A percentile compares a stretch with the other conserved stretches of the same genome.
These are phyloP conservation scores for Aristolochia fimbriata DNA, from an alignment of 164 flowering plant species.

Conservation along the genomic window DNA sequence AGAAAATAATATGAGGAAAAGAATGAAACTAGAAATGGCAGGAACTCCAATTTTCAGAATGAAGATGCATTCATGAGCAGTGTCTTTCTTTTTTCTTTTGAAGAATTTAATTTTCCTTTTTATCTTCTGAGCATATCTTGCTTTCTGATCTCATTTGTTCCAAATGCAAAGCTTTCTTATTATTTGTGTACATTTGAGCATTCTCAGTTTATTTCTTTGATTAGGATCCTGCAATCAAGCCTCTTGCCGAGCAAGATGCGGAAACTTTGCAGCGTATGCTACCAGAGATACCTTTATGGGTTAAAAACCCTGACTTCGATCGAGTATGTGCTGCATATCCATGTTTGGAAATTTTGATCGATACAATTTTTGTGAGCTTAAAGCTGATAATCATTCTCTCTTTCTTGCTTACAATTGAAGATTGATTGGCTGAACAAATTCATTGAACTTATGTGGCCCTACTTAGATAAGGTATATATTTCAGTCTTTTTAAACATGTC, in stretches of 20 bases:
- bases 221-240: slow-evolving; percentile 72
- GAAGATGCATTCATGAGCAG: too few species aligned
- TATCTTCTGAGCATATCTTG: too few species aligned
- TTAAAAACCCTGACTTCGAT: slow-evolving; percentile 91
- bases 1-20: too few species aligned
- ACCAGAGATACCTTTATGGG: slow-evolving; percentile 93
- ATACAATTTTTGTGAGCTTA: neutral
- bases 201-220: neutral
- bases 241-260: slow-evolving; percentile 77
- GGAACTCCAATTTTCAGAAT: too few species aligned
- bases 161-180: neutral
- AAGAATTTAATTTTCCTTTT: too few species aligned
- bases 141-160: too few species aligned
- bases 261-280: slow-evolving; percentile 48
- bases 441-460: slow-evolving; percentile 84
- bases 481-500: neutral
- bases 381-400: slow-evolving; percentile 3
- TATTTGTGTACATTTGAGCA: neutral
- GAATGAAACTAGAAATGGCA: too few species aligned
- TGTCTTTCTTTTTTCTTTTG: too few species aligned
- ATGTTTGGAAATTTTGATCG: neutral
- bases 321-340: slow-evolving; percentile 45
- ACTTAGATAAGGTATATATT: slow-evolving; percentile 67
- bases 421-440: slow-evolving; percentile 95
- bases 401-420: slow-evolving; percentile 24